phyloP scores from a whole-genome alignment of 2,329 filamentous ascomycete species.

The Leptodontidium sp. region DNA sequence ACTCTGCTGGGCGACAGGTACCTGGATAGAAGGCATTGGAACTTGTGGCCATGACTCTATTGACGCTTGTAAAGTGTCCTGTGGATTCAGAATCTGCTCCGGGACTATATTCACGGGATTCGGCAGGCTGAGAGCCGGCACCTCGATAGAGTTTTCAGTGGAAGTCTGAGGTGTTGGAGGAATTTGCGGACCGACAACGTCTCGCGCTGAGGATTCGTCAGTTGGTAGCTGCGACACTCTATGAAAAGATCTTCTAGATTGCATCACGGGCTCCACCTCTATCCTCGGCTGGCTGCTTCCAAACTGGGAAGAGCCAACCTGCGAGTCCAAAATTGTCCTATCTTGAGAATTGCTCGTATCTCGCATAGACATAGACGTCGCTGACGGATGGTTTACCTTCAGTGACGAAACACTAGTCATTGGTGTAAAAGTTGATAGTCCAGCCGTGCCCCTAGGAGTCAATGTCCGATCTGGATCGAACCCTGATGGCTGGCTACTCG shows the following conservation, averaged over 20 bases:
- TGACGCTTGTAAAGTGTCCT: background rate
- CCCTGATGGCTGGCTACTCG: constrained; percentile 29
- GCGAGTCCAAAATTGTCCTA: constrained; percentile 11
- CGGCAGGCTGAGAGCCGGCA: background rate
- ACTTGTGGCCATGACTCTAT: background rate
- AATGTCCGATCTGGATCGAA: constrained; percentile 33
- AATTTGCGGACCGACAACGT: background rate
- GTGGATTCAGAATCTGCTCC: background rate
- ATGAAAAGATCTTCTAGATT: background rate
- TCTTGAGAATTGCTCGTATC: constrained; percentile 23
- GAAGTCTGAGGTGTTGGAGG: background rate
- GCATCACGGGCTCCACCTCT: background rate
- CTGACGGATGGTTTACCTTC: constrained; percentile 37
- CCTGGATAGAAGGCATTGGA: background rate
- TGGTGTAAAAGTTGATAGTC: constrained; percentile 33
- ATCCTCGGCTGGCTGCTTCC: constrained; percentile 2
- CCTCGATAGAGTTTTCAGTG: background rate
- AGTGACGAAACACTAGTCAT: constrained; percentile 40
- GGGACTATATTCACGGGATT: background rate
- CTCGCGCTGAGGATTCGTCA: background rate
- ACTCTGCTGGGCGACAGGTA: background rate
- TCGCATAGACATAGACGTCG: background rate
- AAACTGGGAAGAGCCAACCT: constrained; percentile 2
- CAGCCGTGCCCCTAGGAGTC: constrained; percentile 31
- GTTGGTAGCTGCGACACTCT: background rate